phyloP scores from a whole-genome alignment of 257 asterid genomes.

The Fraxinus cuspidata region DNA sequence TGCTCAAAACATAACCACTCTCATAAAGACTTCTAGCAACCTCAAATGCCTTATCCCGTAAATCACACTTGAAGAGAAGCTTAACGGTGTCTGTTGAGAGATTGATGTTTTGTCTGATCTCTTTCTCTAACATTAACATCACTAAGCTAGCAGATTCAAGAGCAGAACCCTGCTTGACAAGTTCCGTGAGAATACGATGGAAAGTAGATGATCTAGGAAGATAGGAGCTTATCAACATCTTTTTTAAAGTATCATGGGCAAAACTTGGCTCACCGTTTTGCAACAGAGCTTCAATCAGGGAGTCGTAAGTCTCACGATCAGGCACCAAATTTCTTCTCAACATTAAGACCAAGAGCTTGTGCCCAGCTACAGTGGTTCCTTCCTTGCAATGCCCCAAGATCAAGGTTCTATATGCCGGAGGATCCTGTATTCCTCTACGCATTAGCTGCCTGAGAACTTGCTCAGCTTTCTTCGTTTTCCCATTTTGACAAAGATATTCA shows the following conservation, averaged over 20 bases:
- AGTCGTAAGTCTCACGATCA: slow-evolving; percentile 45
- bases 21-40: slow-evolving; percentile 48
- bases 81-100: slow-evolving; percentile 63
- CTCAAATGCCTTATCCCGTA: slow-evolving; percentile 49
- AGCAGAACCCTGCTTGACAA: slow-evolving; percentile 49
- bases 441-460: slow-evolving; percentile 70
- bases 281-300: slow-evolving; percentile 61
- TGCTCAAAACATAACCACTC: slow-evolving; percentile 53
- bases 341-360: slow-evolving; percentile 66
- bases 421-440: slow-evolving; percentile 73
- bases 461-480: slow-evolving; percentile 74
- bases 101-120: slow-evolving; percentile 56
- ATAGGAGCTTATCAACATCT: slow-evolving; percentile 65
- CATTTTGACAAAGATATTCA: slow-evolving; percentile 53
- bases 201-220: slow-evolving; percentile 60
- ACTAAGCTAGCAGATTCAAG: slow-evolving; percentile 58
- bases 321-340: slow-evolving; percentile 68
- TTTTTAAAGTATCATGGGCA: slow-evolving; percentile 61
- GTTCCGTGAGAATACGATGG: slow-evolving; percentile 59
- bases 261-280: slow-evolving; percentile 43
- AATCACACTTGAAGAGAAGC: slow-evolving; percentile 44
- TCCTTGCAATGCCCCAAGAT: slow-evolving; percentile 77
- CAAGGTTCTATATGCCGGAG: slow-evolving; percentile 62
- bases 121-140: slow-evolving; percentile 63
- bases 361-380: slow-evolving; percentile 51